Percentiles rank a stretch among this genome's conserved stretches.
phyloP scores from a whole-genome alignment of 768 basidiomycete genomes.

The Dacryopinax primogenitus region DNA sequence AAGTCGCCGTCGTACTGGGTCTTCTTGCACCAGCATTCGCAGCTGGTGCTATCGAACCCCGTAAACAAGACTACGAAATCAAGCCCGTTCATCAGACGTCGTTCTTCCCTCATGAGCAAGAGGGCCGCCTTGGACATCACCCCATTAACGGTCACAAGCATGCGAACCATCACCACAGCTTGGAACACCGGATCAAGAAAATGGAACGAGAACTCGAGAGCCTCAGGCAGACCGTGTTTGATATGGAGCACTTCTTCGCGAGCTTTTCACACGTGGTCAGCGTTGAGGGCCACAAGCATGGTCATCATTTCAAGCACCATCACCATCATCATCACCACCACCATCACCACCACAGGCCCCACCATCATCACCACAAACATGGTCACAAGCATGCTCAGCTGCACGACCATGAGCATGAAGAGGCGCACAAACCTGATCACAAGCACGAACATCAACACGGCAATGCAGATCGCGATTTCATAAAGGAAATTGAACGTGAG shows the following conservation, averaged over 20 bases:
- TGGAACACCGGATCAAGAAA: background rate
- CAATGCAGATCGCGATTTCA: too few species aligned
- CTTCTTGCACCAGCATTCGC: background rate
- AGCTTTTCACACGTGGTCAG: background rate
- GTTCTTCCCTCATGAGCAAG: background rate
- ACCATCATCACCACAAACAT: too few species aligned
- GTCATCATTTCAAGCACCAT: background rate
- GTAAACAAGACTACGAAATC: background rate
- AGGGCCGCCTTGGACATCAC: background rate
- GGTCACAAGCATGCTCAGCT: too few species aligned
- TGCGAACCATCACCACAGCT: background rate
- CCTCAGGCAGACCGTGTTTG: background rate
- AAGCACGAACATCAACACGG: too few species aligned
- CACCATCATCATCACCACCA: slow-evolving; percentile 4
- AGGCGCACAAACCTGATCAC: too few species aligned
- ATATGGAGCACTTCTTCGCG: slow-evolving; percentile 1
- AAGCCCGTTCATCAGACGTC: background rate
- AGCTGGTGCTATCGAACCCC: background rate
- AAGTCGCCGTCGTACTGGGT: background rate
- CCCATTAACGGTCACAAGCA: background rate
- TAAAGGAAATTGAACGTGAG: background rate
- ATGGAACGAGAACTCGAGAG: background rate
- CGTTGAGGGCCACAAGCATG: slow-evolving; percentile 1
- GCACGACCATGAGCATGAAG: too few species aligned
- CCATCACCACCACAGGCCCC: background rate